Conservation (phyloP, 2,329 filamentous ascomycete species). For the Alternaria sp. region DNA sequence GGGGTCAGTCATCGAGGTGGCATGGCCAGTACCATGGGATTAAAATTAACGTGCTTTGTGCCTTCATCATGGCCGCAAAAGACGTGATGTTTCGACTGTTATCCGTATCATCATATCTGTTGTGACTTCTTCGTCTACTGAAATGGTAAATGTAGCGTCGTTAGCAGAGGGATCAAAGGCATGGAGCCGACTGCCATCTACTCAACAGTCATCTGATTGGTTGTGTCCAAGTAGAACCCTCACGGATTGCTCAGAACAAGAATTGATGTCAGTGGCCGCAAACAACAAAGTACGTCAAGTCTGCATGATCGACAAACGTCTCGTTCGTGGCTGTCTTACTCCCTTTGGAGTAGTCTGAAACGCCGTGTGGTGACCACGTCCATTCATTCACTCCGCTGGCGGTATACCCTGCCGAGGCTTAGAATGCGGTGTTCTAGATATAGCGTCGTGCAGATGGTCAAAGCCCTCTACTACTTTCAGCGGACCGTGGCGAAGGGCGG, state of each 20-base stretch:
- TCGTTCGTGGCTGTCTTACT: slow-evolving; percentile 42
- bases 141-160: slow-evolving; percentile 46
- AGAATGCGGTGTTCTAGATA: slow-evolving; percentile 41
- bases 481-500: slow-evolving; percentile 41
- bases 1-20: slow-evolving; percentile 41
- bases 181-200: slow-evolving; percentile 40
- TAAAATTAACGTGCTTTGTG: slow-evolving; percentile 45
- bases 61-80: slow-evolving; percentile 26
- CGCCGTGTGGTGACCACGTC: slow-evolving; percentile 46
- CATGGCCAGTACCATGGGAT: slow-evolving; percentile 42
- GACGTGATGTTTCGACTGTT: slow-evolving; percentile 42
- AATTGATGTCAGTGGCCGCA: slow-evolving; percentile 49
- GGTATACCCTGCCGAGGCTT: slow-evolving; percentile 38
- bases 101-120: slow-evolving; percentile 41
- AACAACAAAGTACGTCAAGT: slow-evolving; percentile 44
- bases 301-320: slow-evolving; percentile 44
- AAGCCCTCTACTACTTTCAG: slow-evolving; percentile 40
- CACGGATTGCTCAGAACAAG: slow-evolving; percentile 47
- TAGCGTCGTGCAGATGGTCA: slow-evolving; percentile 42
- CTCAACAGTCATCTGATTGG: slow-evolving; percentile 47
- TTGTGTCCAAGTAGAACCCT: slow-evolving; percentile 47
- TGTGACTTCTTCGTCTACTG: slow-evolving; percentile 34
- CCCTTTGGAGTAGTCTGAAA: slow-evolving; percentile 38
- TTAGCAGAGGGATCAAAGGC: slow-evolving; percentile 52
- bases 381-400: slow-evolving; percentile 43